Percentiles rank a stretch among this genome's conserved stretches.
phyloP scores from a whole-genome alignment of 169 alveolate genomes.

The Plasmodium relictum region DNA sequence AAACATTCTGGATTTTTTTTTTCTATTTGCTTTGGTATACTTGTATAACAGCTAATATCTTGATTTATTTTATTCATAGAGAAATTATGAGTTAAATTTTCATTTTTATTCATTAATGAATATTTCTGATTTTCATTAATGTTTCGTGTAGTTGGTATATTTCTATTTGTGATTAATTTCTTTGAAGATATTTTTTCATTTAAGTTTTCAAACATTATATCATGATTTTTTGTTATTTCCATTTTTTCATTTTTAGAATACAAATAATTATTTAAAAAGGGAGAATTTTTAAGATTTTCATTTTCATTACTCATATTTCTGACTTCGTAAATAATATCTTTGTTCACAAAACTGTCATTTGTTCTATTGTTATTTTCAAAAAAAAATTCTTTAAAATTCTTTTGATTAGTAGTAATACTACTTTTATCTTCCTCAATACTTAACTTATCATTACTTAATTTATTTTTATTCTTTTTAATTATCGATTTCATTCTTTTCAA shows the following conservation, averaged over 20 bases:
- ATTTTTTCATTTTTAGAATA: not conserved
- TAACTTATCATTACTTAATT: conserved; percentile 11
- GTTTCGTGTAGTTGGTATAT: not conserved
- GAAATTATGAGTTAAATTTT: not conserved
- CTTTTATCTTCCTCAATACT: conserved; percentile 18
- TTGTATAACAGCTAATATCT: not conserved
- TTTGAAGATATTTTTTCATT: not conserved
- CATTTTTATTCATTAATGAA: not conserved
- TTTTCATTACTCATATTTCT: conserved; percentile 3
- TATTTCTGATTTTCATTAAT: not conserved
- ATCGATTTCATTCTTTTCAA: conserved; percentile 33
- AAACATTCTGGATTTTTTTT: not conserved
- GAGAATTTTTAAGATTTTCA: not conserved
- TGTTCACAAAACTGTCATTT: conserved; percentile 25
- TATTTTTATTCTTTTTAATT: conserved; percentile 42
- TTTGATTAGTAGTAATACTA: conserved; percentile 36
- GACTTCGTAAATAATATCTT: not conserved
- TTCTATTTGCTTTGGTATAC: not conserved
- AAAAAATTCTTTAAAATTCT: conserved; percentile 25
- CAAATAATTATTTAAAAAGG: conserved; percentile 8
- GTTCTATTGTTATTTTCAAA: conserved; percentile 13
- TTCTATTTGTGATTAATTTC: not conserved
- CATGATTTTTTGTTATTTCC: not conserved
- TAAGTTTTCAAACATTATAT: not conserved
- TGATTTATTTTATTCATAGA: not conserved